Base-by-base conservation (phyloP, 805 yeast genomes). In the Ogataea haglerorum region DNA sequence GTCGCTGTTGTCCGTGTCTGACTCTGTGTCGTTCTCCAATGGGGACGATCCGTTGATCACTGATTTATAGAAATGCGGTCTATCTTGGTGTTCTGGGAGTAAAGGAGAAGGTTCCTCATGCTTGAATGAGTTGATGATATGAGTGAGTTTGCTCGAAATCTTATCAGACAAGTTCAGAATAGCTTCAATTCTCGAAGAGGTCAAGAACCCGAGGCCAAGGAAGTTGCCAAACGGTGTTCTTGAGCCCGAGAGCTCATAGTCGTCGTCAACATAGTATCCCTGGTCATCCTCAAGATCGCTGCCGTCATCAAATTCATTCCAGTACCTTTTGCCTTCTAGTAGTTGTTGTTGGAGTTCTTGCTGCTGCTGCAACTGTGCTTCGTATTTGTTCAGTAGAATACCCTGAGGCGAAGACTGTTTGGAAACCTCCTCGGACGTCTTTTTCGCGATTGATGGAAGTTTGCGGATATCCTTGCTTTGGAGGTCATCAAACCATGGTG, bases 291-390 rank as follows among this genome's bases (percentile, higher is more conserved):
- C 55, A 64, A 42, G 75, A 43, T 78, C 85, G 1, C 81, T 77
- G 0, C 74, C 75, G 51, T 80, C 69, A 51, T 80, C 85, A 54
- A 80, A 80, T 60, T 80, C 85, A 52, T 80, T 80, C 85, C 85
- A 80, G 56, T 80, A 80, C 33, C 81, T 51, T 18, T 53, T 48
- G 3, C 42, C 43, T 24, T 49, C 50, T 5, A 37, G 18, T 14
- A 43, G 34, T 18, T 43, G 44, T 27, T 42, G 36, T 15, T 39
- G 47, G 6, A 21, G 38, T 26, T 30, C 42, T 28, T 24, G 45
- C 30, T 12, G 30, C 15, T 38, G 46, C 40, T 24, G 30, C 31
- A n/a, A 30, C 10, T 23, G 14, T 6, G 42, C 48, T 14, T 58
- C 64, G 41, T 56, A 27, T 36, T 56, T 61, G 43, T 64, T 64